These are phyloP conservation scores for Daldinia bambusicola DNA, from an alignment of 495 filamentous ascomycete genomes.

Conservation along the genomic window DNA sequence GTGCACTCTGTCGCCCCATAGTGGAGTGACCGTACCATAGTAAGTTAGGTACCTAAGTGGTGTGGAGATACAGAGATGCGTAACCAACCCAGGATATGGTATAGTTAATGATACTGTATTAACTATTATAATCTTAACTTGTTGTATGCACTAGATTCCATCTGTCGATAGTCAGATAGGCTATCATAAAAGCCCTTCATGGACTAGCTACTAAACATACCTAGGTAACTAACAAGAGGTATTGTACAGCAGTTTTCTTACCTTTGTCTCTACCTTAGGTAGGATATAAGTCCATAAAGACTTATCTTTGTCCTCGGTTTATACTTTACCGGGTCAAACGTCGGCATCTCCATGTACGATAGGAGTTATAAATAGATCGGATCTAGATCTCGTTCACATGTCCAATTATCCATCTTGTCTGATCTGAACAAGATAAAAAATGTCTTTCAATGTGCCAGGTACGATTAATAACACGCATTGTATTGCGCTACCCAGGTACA, in stretches of 20 bases:
- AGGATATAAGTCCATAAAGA: neutral
- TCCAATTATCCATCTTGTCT: constrained; percentile 5
- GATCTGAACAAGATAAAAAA: neutral
- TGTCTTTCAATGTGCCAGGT: neutral
- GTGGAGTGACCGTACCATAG: neutral
- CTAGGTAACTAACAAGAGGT: too few species aligned
- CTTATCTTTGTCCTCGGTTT: neutral
- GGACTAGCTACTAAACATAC: too few species aligned
- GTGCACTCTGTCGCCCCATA: constrained; percentile 17
- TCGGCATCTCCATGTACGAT: neutral
- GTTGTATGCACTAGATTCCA: neutral
- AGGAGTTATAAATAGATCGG: constrained; percentile 20
- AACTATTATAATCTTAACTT: neutral
- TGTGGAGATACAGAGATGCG: constrained; percentile 11
- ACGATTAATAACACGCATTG: neutral
- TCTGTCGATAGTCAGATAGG: neutral
- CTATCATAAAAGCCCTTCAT: neutral
- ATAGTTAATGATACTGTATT: neutral
- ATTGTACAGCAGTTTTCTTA: neutral
- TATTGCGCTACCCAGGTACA: neutral
- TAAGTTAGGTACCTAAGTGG: neutral
- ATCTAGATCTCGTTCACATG: constrained; percentile 9
- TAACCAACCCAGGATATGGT: neutral
- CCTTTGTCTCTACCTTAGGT: neutral
- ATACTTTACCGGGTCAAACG: neutral